Percentiles rank a stretch among this genome's conserved stretches.
Evolutionary conservation across 1,284 basidiomycete species (phyloP).

Genomic region (Trametes hirsuta): DNA sequence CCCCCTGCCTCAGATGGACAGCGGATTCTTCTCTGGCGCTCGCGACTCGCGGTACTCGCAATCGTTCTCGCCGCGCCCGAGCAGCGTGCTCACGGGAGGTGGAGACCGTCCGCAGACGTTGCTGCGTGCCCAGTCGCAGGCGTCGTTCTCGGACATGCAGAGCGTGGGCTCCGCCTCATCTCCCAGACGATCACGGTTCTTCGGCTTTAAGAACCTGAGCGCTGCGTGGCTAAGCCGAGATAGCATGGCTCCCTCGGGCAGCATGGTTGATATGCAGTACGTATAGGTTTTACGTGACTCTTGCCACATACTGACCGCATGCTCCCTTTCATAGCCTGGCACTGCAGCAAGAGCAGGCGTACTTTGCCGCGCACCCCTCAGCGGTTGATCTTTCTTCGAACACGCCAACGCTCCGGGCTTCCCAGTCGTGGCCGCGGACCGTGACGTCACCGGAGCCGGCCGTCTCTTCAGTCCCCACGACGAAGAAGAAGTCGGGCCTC

Average conservation of each 20-base stretch:
- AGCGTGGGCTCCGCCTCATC: slow-evolving; percentile 66
- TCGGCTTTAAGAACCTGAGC: slow-evolving; percentile 79
- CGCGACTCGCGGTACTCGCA: slow-evolving; percentile 63
- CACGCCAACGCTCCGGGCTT: slow-evolving; percentile 50
- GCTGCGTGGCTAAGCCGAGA: slow-evolving; percentile 78
- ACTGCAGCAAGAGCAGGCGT: slow-evolving; percentile 63
- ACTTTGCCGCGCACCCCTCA: slow-evolving; percentile 38
- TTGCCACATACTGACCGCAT: not conserved
- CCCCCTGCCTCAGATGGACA: slow-evolving; percentile 59
- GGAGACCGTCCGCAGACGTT: slow-evolving; percentile 58
- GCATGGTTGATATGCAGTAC: slow-evolving; percentile 95
- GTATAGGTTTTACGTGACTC: slow-evolving; percentile 38
- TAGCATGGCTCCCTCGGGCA: slow-evolving; percentile 78
- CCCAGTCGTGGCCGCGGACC: slow-evolving; percentile 56
- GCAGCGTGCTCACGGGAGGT: slow-evolving; percentile 65
- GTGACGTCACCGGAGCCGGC: slow-evolving; percentile 36
- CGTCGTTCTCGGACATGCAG: slow-evolving; percentile 77
- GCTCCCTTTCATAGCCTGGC: slow-evolving; percentile 55
- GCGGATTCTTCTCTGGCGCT: slow-evolving; percentile 50
- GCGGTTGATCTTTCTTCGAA: slow-evolving; percentile 25
- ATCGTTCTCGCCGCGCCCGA: slow-evolving; percentile 58
- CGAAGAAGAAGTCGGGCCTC: slow-evolving; percentile 80
- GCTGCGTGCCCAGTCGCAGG: slow-evolving; percentile 70
- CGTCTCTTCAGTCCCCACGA: slow-evolving; percentile 34
- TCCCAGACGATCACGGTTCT: slow-evolving; percentile 76